A percentile compares a stretch with the other conserved stretches of the same genome.
Conservation (phyloP, 352 stramenopile species). For the Pseudoperonospora humuli region DNA sequence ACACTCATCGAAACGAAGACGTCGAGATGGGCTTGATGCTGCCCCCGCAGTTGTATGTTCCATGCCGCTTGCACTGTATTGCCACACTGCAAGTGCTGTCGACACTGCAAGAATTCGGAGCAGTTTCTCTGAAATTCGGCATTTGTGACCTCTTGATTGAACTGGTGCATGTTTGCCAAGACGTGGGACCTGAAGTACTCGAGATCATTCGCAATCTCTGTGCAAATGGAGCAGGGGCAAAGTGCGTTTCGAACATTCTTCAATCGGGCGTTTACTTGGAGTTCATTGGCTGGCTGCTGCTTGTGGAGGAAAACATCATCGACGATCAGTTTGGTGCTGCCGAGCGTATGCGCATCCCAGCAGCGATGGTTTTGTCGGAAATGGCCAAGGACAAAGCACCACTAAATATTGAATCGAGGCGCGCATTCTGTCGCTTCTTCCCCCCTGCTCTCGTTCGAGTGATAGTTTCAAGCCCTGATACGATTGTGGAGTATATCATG, state of each 20-base stretch:
- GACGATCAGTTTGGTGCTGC: constrained; percentile 54
- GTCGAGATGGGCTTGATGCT: constrained; percentile 43
- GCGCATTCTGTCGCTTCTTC: constrained; percentile 61
- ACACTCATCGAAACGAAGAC: constrained; percentile 61
- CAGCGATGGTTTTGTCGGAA: constrained; percentile 54
- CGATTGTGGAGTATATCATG: constrained; percentile 53
- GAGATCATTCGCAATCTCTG: constrained; percentile 64
- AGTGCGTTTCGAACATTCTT: constrained; percentile 55
- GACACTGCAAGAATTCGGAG: constrained; percentile 46
- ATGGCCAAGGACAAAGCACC: constrained; percentile 39
- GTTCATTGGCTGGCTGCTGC: constrained; percentile 70
- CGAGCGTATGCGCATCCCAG: constrained; percentile 47
- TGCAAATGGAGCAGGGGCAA: constrained; percentile 30
- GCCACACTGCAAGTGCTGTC: constrained; percentile 48
- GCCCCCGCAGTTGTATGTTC: constrained; percentile 50
- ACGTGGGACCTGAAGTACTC: constrained; percentile 45
- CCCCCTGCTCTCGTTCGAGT: constrained; percentile 49
- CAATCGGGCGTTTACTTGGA: constrained; percentile 69
- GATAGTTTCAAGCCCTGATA: constrained; percentile 41
- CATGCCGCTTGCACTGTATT: constrained; percentile 54
- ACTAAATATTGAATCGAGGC: constrained; percentile 43
- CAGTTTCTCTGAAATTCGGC: constrained; percentile 37
- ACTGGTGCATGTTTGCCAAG: constrained; percentile 49
- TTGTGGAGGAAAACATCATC: constrained; percentile 50
- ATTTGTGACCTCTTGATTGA: constrained; percentile 80